A percentile compares a stretch with the other conserved stretches of the same genome.
Evolutionary conservation across 768 basidiomycete genomes (phyloP).

Genomic region (Chalciporus chontae): DNA sequence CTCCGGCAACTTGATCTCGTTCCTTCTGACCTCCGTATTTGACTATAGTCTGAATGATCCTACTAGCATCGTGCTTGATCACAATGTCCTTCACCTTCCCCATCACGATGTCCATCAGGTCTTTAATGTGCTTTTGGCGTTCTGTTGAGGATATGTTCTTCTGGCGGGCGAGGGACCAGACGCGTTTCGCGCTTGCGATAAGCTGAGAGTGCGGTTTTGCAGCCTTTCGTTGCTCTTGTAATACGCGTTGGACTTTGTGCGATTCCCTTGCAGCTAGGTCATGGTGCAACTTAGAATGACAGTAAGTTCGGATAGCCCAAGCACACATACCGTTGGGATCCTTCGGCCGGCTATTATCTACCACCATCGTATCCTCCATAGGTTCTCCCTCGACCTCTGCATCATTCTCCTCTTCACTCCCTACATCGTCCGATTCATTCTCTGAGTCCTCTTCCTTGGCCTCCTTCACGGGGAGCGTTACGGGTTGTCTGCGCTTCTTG

Average conservation of each 20-base stretch:
- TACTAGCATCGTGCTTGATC: conserved; percentile 89
- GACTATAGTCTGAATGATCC: conserved; percentile 78
- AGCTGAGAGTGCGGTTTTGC: conserved; percentile 75
- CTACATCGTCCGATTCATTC: conserved; percentile 33
- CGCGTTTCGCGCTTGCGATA: conserved; percentile 65
- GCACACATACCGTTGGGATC: conserved; percentile 56
- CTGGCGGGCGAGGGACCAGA: conserved; percentile 75
- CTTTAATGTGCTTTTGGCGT: conserved; percentile 68
- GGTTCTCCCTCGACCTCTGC: conserved; percentile 6
- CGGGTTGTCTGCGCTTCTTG: conserved; percentile 60
- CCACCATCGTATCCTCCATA: conserved; percentile 31
- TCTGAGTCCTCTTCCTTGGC: conserved; percentile 35
- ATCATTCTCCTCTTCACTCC: conserved; percentile 28
- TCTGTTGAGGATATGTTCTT: conserved; percentile 67
- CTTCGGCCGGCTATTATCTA: conserved; percentile 34
- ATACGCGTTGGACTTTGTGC: conserved; percentile 64
- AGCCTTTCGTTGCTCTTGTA: conserved; percentile 68
- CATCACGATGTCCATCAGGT: conserved; percentile 72
- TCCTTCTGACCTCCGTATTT: conserved; percentile 75
- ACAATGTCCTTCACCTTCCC: conserved; percentile 84
- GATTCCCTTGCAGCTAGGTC: conserved; percentile 58
- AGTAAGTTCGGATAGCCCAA: background rate
- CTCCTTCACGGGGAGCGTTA: conserved; percentile 41
- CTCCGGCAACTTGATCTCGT: conserved; percentile 74
- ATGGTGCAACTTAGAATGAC: conserved; percentile 6